These are phyloP conservation scores for Colletotrichum noveboracense DNA, from an alignment of 2,329 filamentous ascomycete genomes.

Conservation along the genomic window DNA sequence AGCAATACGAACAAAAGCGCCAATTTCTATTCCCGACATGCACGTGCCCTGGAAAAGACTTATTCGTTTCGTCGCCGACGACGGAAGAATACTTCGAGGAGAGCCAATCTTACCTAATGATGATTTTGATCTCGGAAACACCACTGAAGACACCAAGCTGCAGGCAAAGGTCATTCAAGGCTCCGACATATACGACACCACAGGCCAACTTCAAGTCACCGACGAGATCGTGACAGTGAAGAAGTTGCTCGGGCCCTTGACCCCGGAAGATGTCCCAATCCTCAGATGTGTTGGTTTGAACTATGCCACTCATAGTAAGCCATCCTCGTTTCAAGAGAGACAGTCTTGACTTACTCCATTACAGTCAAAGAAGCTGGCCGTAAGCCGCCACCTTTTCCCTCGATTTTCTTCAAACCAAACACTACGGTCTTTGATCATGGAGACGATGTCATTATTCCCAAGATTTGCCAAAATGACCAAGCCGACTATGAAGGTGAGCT, in stretches of 20 bases:
- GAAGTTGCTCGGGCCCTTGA: conserved; percentile 56
- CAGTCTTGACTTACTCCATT: not conserved
- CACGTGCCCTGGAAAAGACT: conserved; percentile 51
- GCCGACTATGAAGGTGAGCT: conserved; percentile 56
- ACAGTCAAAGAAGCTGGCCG: conserved; percentile 56
- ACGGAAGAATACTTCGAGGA: conserved; percentile 54
- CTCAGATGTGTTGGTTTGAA: conserved; percentile 65
- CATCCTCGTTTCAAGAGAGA: too few species aligned
- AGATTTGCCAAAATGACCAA: conserved; percentile 51
- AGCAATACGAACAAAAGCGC: not conserved
- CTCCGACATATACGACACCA: conserved; percentile 52
- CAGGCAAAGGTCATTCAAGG: conserved; percentile 58
- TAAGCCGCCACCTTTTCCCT: conserved; percentile 52
- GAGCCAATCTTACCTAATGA: conserved; percentile 52
- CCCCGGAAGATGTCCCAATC: conserved; percentile 56
- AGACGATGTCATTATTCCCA: conserved; percentile 47
- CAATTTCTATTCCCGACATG: conserved; percentile 33
- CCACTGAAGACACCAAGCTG: conserved; percentile 50
- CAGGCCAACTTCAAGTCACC: conserved; percentile 52
- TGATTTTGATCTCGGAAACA: conserved; percentile 54
- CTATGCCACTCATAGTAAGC: conserved; percentile 60
- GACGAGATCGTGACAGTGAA: conserved; percentile 60
- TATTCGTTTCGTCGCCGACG: conserved; percentile 58
- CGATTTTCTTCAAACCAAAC: conserved; percentile 56
- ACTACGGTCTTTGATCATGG: conserved; percentile 41